A percentile compares a stretch with the other conserved stretches of the same genome.
Conservation (phyloP, 345 rosid species). For the Salix exigua region DNA sequence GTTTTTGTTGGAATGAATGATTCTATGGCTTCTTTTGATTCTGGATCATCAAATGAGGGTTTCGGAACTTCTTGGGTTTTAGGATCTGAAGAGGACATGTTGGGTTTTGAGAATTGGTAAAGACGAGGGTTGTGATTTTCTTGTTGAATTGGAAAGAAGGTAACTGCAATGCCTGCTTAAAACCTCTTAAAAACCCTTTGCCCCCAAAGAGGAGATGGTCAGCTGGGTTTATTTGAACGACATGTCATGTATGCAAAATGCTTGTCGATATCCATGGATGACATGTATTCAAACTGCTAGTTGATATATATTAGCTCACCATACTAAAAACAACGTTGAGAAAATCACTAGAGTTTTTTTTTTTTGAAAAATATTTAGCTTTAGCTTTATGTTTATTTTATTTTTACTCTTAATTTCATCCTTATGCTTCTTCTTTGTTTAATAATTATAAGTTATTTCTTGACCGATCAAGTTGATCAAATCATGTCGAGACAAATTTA, state of each 20-base stretch:
- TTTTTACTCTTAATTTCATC: no score
- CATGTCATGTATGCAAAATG: not conserved
- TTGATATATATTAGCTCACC: no score
- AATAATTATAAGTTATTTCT: no score
- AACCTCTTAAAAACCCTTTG: not conserved
- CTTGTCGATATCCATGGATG: not conserved
- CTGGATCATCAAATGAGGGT: not conserved
- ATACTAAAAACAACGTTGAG: no score
- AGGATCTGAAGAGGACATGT: constrained; percentile 6
- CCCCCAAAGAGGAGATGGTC: not conserved
- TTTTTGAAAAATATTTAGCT: no score
- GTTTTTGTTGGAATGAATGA: not conserved
- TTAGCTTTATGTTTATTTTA: no score
- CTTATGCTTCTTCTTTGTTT: no score
- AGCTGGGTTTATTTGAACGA: not conserved
- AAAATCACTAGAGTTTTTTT: no score
- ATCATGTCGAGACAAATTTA: fast-evolving
- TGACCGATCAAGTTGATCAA: no score
- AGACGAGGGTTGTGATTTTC: not conserved
- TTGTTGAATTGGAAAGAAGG: not conserved
- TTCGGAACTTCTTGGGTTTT: not conserved
- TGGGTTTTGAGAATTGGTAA: not conserved
- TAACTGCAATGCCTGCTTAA: not conserved
- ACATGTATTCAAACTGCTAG: no score
- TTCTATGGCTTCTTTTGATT: not conserved